These are phyloP conservation scores for Herpotrichia juniperi DNA, from an alignment of 2,329 filamentous ascomycete species.

Conservation along the genomic window DNA sequence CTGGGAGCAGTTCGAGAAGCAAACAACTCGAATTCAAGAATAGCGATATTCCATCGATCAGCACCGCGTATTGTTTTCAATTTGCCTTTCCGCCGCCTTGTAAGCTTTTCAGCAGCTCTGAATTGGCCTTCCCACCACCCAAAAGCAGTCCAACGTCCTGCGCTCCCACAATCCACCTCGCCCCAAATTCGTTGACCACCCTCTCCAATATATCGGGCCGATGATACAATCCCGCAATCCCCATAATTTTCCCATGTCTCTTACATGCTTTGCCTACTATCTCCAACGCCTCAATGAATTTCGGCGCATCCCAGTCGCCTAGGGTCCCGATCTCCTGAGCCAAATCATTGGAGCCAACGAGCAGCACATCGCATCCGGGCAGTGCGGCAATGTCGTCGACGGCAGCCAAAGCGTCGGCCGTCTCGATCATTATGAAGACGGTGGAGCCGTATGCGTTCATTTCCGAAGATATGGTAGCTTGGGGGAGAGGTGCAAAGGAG, in stretches of 20 bases:
- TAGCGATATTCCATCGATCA: no score
- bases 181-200: no score
- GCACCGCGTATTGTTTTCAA: no score
- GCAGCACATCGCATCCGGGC: slow-evolving; percentile 55
- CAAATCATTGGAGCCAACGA: slow-evolving; percentile 58
- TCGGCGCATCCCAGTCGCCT: slow-evolving; percentile 2
- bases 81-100: no score
- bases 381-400: slow-evolving; percentile 54
- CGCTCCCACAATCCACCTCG: no score
- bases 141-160: no score
- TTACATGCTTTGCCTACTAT: background rate
- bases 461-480: background rate
- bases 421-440: slow-evolving; percentile 38
- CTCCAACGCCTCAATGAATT: background rate
- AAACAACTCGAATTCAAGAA: background rate
- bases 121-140: no score
- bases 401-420: slow-evolving; percentile 35
- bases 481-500: background rate
- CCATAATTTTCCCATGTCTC: no score
- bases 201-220: no score
- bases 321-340: slow-evolving; percentile 21
- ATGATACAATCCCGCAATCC: no score
- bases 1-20: background rate
- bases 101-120: no score
- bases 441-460: slow-evolving; percentile 8